Evolutionary conservation across 2,329 filamentous ascomycete species (phyloP).

Genomic region (Fusarium sp.): DNA sequence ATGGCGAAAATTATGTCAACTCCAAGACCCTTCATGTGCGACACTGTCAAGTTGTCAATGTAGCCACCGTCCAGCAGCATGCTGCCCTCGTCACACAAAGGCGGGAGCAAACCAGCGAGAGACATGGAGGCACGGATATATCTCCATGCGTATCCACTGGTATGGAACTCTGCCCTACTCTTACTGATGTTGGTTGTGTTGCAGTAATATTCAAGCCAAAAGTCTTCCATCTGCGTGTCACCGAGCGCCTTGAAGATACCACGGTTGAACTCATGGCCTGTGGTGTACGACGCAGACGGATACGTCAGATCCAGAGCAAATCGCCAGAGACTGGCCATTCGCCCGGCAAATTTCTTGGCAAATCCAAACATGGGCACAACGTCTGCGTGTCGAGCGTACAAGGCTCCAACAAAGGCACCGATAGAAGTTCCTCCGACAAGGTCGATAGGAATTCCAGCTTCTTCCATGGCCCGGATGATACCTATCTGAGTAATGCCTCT

Average conservation of each 20-base stretch:
- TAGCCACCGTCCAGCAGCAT: constrained; percentile 98
- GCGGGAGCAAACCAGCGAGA: constrained; percentile 89
- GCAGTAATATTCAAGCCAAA: constrained; percentile 99
- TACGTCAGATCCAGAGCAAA: constrained; percentile 97
- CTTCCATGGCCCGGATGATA: constrained; percentile 93
- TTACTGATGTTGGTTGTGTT: constrained; percentile 99
- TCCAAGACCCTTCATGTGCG: constrained; percentile 95
- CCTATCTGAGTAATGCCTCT: constrained; percentile 93
- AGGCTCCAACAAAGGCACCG: constrained; percentile 91
- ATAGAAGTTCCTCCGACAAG: constrained; percentile 97
- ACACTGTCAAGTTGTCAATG: constrained; percentile 95
- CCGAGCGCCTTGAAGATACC: constrained; percentile 99
- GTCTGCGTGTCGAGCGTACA: constrained; percentile 96
- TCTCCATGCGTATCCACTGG: constrained; percentile 95
- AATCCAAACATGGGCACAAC: constrained; percentile 97
- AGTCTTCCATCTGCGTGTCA: constrained; percentile 97
- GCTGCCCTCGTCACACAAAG: constrained; percentile 94
- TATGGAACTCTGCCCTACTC: constrained; percentile 91
- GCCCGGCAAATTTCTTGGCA: constrained; percentile 95
- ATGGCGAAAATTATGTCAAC: constrained; percentile 96
- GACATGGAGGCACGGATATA: constrained; percentile 98
- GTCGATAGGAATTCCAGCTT: constrained; percentile 95
- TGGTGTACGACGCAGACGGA: constrained; percentile 96
- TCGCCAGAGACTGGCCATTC: constrained; percentile 99
- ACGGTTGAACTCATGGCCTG: constrained; percentile 97